Conservation (phyloP, 139 green algal genomes). For the Chlamydomonas applanata region DNA sequence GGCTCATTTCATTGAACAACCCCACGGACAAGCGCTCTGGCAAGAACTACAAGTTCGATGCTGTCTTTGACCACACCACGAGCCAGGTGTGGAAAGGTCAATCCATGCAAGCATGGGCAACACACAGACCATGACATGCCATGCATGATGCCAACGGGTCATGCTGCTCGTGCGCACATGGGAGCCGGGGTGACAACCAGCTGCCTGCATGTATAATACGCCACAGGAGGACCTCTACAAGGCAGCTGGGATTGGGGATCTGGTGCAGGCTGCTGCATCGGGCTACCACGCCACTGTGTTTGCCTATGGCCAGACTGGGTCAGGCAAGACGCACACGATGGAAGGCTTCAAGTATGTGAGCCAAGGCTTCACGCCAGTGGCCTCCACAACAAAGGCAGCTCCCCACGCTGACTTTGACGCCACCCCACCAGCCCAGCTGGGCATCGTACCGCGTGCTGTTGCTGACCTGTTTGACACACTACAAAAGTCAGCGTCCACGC, state of each 20-base stretch:
- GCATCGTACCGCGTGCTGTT: constrained; percentile 42
- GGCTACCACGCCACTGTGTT: constrained; percentile 52
- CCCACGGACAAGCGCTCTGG: neutral
- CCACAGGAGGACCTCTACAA: constrained; percentile 33
- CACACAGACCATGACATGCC: neutral
- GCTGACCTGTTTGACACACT: constrained; percentile 34
- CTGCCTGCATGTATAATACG: too few relatives aligned
- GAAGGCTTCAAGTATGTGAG: constrained; percentile 47
- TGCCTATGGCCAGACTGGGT: constrained; percentile 58
- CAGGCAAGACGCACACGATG: constrained; percentile 62
- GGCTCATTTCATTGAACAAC: neutral
- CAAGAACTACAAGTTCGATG: constrained; percentile 1
- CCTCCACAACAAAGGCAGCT: neutral
- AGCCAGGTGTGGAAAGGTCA: neutral
- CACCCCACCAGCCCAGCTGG: constrained; percentile 38
- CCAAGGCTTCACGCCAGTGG: neutral
- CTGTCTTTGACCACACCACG: neutral
- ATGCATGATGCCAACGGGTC: neutral
- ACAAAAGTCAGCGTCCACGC: neutral
- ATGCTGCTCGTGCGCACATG: neutral
- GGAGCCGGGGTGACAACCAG: too few relatives aligned
- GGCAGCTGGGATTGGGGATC: constrained; percentile 9
- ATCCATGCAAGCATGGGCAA: neutral
- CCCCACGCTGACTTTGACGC: constrained; percentile 17
- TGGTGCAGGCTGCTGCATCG: constrained; percentile 20